Base-by-base conservation (phyloP, 768 basidiomycete genomes). In the Boletellus emodensis region DNA sequence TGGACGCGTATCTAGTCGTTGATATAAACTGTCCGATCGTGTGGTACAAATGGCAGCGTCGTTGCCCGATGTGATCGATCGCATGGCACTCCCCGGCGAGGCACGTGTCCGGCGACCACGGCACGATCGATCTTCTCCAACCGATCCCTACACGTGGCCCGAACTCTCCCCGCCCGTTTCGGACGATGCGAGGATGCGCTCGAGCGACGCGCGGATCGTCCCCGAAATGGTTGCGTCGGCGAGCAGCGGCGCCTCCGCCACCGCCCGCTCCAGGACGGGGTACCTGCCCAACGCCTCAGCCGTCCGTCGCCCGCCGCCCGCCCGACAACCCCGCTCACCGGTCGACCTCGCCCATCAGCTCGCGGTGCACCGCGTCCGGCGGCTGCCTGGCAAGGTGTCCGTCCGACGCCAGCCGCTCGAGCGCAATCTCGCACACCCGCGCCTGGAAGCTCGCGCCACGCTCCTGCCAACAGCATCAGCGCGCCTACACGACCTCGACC, bases 261-360 rank as follows among this genome's bases (percentile, higher is more conserved):
- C 77, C 11, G 83, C 82, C 15, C 83, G 80, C 53, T 85, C 83
- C 26, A 86, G 75, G 24, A 85, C 69, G 15, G 84, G 84, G 64
- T 81, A 85, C 51, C 85, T 46, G 18, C n/a, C n/a, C 30, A 11
- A 7, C 8, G 4, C 8, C 30, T 7, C 30, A 30, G 8, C 30
- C 30, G 30, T n/a, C n/a, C n/a, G n/a, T n/a, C n/a, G n/a, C n/a
- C 30, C 30, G 6, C 7, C 30, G 30, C 30, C 6, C 30, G 30
- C 30, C 2, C 3, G 30, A 30, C n/a, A 2, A 11, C 4, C 7
- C 37, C 15, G 44, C 61, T n/a, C 18, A 82, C 86, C 85, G 77
- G 65, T 87, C 84, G 26, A 89, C 71, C 60, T 90, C 85, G 41
- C 86, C 84, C 72, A 83, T 76, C 13, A 90, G 67, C 55, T 87